Evolutionary conservation across 352 stramenopile genomes (phyloP).

Genomic region (Pythium plurisporium): DNA sequence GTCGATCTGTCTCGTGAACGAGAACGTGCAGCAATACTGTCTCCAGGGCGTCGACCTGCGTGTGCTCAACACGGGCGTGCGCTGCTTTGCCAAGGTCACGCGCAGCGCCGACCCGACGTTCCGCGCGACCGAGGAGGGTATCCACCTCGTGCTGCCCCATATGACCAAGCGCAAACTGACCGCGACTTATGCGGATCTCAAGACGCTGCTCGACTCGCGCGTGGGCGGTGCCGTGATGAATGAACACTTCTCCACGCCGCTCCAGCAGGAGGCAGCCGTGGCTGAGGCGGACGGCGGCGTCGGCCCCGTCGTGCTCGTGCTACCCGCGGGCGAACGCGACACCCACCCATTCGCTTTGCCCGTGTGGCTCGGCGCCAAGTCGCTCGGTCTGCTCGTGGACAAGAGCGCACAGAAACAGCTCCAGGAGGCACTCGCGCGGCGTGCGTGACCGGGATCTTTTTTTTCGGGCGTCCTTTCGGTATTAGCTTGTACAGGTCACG

Average conservation of each 20-base stretch:
- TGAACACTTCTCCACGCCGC: slow-evolving; percentile 27
- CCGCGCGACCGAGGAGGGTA: slow-evolving; percentile 75
- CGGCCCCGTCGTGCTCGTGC: slow-evolving; percentile 42
- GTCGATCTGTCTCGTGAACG: slow-evolving; percentile 62
- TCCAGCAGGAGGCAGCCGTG: slow-evolving; percentile 27
- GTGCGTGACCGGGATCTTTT: not conserved
- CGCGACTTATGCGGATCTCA: slow-evolving; percentile 25
- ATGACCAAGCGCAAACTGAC: slow-evolving; percentile 70
- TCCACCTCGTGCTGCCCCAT: slow-evolving; percentile 67
- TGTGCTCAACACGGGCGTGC: slow-evolving; percentile 86
- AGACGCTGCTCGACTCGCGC: slow-evolving; percentile 23
- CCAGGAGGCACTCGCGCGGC: slow-evolving; percentile 14
- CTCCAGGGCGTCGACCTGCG: slow-evolving; percentile 52
- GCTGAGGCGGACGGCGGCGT: slow-evolving; percentile 35
- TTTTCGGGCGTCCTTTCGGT: not conserved
- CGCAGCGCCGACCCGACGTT: slow-evolving; percentile 45
- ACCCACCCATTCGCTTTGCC: slow-evolving; percentile 29
- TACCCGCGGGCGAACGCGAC: not conserved
- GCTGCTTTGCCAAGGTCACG: slow-evolving; percentile 77
- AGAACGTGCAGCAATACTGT: slow-evolving; percentile 42
- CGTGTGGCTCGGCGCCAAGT: slow-evolving; percentile 55
- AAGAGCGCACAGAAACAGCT: slow-evolving; percentile 47
- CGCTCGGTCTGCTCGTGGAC: slow-evolving; percentile 49
- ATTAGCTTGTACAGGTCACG: slow-evolving; percentile 3
- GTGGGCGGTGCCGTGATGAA: slow-evolving; percentile 24